Percentiles rank a stretch among this genome's conserved stretches.
Evolutionary conservation across 345 rosid genomes (phyloP).

Genomic region (Luvunga scandens): DNA sequence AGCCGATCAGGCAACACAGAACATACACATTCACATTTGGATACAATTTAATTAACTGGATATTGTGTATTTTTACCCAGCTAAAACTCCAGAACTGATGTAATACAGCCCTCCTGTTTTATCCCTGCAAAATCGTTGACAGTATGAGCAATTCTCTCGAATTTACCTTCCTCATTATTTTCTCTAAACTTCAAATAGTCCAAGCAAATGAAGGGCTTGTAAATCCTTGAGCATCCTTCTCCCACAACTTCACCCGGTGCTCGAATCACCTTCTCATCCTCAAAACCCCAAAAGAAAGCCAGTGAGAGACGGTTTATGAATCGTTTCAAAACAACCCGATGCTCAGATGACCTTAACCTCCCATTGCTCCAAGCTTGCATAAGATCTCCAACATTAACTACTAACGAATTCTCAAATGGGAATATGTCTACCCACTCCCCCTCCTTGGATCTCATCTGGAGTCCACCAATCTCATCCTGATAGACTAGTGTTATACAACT

Average conservation of each 20-base stretch:
- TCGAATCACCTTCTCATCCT: constrained; percentile 54
- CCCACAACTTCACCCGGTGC: constrained; percentile 63
- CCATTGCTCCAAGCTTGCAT: constrained; percentile 89
- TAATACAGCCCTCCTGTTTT: constrained; percentile 9
- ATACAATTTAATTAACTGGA: background rate
- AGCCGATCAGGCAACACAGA: background rate
- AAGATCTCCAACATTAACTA: constrained; percentile 73
- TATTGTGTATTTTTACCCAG: background rate
- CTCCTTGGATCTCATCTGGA: constrained; percentile 67
- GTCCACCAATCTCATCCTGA: constrained; percentile 72
- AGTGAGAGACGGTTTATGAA: constrained; percentile 48
- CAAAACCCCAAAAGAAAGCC: constrained; percentile 74
- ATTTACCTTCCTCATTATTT: constrained; percentile 59
- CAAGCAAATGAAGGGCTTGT: constrained; percentile 51
- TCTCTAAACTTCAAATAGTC: constrained; percentile 63
- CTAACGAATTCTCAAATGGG: constrained; percentile 49
- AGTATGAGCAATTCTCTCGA: constrained; percentile 59
- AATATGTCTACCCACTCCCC: constrained; percentile 52
- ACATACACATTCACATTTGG: background rate
- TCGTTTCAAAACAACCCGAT: constrained; percentile 54
- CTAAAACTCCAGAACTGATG: background rate
- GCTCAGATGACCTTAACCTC: constrained; percentile 65
- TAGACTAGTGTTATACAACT: constrained; percentile 74
- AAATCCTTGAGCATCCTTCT: constrained; percentile 39
- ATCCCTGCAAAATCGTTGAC: constrained; percentile 67